Evolutionary conservation across 805 yeast genomes (phyloP), one percentile per base, ranked within the genome.

Genomic region (Metschnikowia noctiluminum): DNA sequence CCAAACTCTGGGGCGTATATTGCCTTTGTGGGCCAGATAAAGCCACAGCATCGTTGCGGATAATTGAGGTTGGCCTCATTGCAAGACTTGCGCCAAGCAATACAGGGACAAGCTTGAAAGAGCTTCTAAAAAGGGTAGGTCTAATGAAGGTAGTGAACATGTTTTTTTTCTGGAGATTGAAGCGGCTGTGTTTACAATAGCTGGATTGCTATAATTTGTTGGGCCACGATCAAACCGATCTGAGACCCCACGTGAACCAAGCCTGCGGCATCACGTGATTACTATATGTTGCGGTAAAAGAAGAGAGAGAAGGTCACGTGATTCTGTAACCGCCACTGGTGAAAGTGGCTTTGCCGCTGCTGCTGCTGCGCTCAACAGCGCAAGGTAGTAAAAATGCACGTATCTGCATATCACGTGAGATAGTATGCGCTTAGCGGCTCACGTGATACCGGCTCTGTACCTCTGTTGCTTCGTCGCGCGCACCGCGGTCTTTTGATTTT

Each of bases 101-200:
- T 3, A 56, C 46, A 3, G 59, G 59, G 21, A 45, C 45, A 11
- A 45, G 47, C 35, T 46, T 50, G 13, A 52, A 14, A 2, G 57
- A 35, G 48, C 42, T 42, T 40, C 57, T 47, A 31, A 53, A 40
- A 7, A 54, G 30, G 21, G 42, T 34, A 31, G 55, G 56, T 47
- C 54, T 48, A 32, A 49, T 11, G 38, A 56, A 50, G 13, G 54
- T 32, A 28, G 53, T 45, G 37, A 56, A 56, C 59, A 56, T 56
- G 16, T 2, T 10, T 26, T 27, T 15, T 10, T 38, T 21, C 15
- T 32, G 21, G 31, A 30, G 27, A n/a, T 11, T 10, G 16, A 16
- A 10, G 35, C 14, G 36, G 27, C 35, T 28, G n/a, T n/a, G n/a
- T 28, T n/a, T 16, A 38, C 42, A 32, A 38, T 42, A 34, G 43